These are phyloP conservation scores for Ceratocystis harringtonii DNA, from an alignment of 2,329 filamentous ascomycete genomes.

Conservation along the genomic window DNA sequence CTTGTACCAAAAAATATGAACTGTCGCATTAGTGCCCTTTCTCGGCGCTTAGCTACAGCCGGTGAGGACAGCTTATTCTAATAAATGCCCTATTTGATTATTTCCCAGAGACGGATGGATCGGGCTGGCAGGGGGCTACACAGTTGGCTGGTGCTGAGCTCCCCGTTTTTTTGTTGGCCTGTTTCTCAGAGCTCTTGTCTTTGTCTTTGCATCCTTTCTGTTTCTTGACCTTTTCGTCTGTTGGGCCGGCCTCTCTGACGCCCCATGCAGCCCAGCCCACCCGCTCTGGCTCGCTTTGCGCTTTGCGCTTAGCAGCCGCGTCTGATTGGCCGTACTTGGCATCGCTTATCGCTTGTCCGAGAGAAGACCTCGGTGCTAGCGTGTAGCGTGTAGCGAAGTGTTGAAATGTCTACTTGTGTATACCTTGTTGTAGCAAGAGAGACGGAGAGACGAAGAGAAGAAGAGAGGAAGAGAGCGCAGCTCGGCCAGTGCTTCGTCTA, in stretches of 20 bases:
- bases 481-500: neutral
- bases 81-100: too few species aligned
- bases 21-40: neutral
- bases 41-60: neutral
- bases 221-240: neutral
- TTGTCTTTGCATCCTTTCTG: neutral
- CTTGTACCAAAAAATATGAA: neutral
- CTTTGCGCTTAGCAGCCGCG: conserved; percentile 3
- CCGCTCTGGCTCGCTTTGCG: neutral
- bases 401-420: too few species aligned
- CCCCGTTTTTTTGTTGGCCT: neutral
- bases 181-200: neutral
- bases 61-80: neutral
- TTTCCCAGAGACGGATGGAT: too few species aligned
- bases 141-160: too few species aligned
- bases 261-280: too few species aligned
- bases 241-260: too few species aligned
- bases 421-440: too few species aligned
- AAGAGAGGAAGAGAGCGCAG: too few species aligned
- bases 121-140: too few species aligned
- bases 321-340: neutral
- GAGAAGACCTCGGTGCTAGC: neutral
- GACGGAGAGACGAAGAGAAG: too few species aligned
- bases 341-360: neutral
- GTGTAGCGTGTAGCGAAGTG: too few species aligned